phyloP scores from a whole-genome alignment of 2,329 filamentous ascomycete genomes.

The Colletotrichum plurivorum region DNA sequence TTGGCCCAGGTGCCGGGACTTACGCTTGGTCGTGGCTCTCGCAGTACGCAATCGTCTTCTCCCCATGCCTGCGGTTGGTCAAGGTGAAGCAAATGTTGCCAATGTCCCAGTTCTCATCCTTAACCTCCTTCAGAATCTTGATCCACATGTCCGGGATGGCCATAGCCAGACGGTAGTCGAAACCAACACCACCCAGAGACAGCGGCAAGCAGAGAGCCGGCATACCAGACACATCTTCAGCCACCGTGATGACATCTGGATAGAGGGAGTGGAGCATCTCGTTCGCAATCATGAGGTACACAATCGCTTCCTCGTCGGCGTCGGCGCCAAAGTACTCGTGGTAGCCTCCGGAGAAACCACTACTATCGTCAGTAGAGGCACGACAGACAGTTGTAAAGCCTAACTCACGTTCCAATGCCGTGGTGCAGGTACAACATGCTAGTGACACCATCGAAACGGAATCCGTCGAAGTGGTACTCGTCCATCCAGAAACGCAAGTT shows the following conservation, averaged over 20 bases:
- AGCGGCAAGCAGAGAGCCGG: constrained; percentile 92
- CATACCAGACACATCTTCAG: constrained; percentile 99
- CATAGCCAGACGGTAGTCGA: constrained; percentile 98
- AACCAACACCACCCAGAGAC: constrained; percentile 90
- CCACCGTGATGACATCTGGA: constrained; percentile 89
- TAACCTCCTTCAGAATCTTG: constrained; percentile 95
- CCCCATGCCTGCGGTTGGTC: constrained; percentile 92
- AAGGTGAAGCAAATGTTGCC: constrained; percentile 86
- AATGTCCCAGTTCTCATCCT: constrained; percentile 94
- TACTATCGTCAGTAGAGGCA: constrained; percentile 55
- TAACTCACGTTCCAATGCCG: constrained; percentile 91
- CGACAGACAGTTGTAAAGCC: background rate
- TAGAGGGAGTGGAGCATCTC: constrained; percentile 95
- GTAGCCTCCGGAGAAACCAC: constrained; percentile 96
- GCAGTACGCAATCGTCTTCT: constrained; percentile 98
- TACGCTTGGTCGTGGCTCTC: constrained; percentile 99
- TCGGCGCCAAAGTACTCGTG: constrained; percentile 95
- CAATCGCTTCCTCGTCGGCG: constrained; percentile 94
- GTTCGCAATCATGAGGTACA: constrained; percentile 96
- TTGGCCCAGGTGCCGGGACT: constrained; percentile 54
- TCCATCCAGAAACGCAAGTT: constrained; percentile 99
- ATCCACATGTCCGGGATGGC: constrained; percentile 99
- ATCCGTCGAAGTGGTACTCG: constrained; percentile 96
- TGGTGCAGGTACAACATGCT: constrained; percentile 98
- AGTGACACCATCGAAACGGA: constrained; percentile 97